Conservation (phyloP, 2,329 filamentous ascomycete species). For the Juglanconis sp. region DNA sequence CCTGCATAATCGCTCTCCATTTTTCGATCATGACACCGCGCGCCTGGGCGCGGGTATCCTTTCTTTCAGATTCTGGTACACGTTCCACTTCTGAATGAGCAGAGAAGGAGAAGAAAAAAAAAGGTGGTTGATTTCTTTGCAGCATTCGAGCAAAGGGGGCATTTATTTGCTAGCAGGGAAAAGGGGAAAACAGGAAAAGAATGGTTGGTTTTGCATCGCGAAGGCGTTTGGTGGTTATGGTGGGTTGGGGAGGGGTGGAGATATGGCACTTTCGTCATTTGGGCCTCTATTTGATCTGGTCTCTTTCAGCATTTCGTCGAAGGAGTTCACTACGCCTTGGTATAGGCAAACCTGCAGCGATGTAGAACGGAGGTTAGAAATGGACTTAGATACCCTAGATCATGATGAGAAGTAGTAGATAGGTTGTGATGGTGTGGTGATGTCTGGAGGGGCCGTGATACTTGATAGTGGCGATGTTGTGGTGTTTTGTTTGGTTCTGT, state of each 20-base stretch:
- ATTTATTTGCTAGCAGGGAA: neutral
- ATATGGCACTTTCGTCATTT: neutral
- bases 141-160: neutral
- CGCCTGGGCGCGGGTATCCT: too few species aligned
- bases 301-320: neutral
- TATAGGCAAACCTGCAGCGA: neutral
- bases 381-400: neutral
- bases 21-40: too few species aligned
- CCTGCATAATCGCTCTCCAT: too few species aligned
- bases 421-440: neutral
- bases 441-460: neutral
- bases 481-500: too few species aligned
- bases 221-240: constrained; percentile 8
- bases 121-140: neutral
- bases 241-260: too few species aligned
- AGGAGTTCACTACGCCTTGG: neutral
- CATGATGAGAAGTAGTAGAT: neutral
- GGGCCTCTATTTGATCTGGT: neutral
- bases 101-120: too few species aligned
- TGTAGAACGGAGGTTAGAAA: neutral
- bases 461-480: too few species aligned
- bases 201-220: constrained; percentile 1
- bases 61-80: too few species aligned
- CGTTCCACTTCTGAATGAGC: too few species aligned
- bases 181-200: neutral